Evolutionary conservation across 495 filamentous ascomycete genomes (phyloP).

Genomic region (Aspergillus olivimuriae): DNA sequence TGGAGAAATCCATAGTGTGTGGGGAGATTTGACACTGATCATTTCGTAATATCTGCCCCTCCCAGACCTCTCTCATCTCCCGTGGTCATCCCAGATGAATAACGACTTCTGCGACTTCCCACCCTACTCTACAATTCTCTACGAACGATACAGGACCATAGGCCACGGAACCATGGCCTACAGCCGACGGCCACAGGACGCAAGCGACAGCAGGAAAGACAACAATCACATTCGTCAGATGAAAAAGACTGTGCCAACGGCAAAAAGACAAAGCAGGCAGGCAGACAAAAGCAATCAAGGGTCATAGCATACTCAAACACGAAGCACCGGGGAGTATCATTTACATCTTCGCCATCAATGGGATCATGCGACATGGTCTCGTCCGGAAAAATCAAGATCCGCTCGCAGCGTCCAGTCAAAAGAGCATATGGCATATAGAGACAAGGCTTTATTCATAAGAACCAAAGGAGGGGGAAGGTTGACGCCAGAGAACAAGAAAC

Average conservation of each 20-base stretch:
- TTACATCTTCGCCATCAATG: constrained; percentile 39
- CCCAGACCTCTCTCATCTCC: too few species aligned
- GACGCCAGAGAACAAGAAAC: constrained; percentile 35
- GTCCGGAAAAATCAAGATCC: constrained; percentile 15
- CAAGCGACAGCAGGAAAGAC: constrained; percentile 2
- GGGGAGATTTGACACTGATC: too few species aligned
- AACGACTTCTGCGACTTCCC: too few species aligned
- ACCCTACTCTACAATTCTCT: too few species aligned
- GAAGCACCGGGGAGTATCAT: constrained; percentile 40
- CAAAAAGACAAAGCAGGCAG: constrained; percentile 7
- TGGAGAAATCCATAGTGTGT: too few species aligned
- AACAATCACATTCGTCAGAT: constrained; percentile 1
- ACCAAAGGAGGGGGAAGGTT: constrained; percentile 23
- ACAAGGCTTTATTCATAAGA: constrained; percentile 38
- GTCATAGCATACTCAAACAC: constrained; percentile 33
- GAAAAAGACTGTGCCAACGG: constrained; percentile 7
- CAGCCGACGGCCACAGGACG: too few species aligned
- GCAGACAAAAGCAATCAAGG: constrained; percentile 16
- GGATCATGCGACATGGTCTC: constrained; percentile 23
- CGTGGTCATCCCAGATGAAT: too few species aligned
- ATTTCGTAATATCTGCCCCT: too few species aligned
- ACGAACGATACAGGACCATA: too few species aligned
- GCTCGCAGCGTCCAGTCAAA: constrained; percentile 27
- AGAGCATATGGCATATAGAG: constrained; percentile 24
- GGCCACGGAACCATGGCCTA: too few species aligned